Evolutionary conservation across 2,329 filamentous ascomycete species (phyloP), one percentile per base, ranked within the genome.

Genomic region (Colletotrichum orchidophilum): DNA sequence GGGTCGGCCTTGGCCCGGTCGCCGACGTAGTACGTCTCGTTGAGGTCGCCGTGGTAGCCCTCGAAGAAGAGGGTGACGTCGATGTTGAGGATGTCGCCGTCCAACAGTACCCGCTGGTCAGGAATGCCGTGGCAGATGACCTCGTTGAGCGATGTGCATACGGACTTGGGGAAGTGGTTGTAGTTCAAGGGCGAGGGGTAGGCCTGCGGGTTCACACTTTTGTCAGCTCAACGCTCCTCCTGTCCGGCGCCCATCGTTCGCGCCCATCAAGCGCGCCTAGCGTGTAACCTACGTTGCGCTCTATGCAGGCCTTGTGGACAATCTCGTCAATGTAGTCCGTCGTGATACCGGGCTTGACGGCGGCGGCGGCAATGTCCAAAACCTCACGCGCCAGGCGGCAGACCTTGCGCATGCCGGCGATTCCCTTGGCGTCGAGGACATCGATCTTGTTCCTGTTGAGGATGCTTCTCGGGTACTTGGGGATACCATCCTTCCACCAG

Each of bases 91-190:
- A 99, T 98, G 78, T 99, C 96, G 73, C 96, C 96, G 76, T 99
- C 96, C 74, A 94, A 83, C 1, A 99, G 87, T 8, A 93, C 87
- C 66, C 96, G 91, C 80, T 97, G 91, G 78, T 99, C 96, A 18
- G 96, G 96, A 74, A 99, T 99, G 63, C 96, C 96, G 86, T 99
- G 96, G 85, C 96, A 99, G 81, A 99, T 98, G 74, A 97, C 93
- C 83, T 99, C 96, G 85, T 99, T 99, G 60, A 94, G 84, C 3
- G 96, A 98, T 3, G 96, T 98, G 83, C 96, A 99, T 73, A 98
- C 94, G 0, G 96, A 99, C 85, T 99, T 99, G 75, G 96, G 96
- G 83, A 98, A 99, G 82, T 95, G 87, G 85, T 94, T 93, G 84
- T 98, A 98, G 85, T 98, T 98, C 39, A 98, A 86, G 1, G 96